These are phyloP conservation scores for Xylaria sp. DNA, from an alignment of 2,329 filamentous ascomycete species.

Conservation along the genomic window DNA sequence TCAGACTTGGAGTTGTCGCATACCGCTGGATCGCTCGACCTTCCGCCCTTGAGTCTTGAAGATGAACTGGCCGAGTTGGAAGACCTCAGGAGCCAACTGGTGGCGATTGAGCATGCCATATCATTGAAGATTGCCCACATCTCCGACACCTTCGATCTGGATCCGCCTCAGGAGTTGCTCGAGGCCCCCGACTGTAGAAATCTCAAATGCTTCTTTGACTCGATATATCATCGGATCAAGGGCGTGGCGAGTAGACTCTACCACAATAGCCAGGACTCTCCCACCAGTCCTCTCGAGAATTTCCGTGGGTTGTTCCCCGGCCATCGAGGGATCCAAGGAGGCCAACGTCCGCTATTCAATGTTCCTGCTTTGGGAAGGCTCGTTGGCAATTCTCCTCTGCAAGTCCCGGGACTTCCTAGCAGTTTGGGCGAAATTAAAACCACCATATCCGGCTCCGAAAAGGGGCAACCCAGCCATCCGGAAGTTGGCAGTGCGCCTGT, in stretches of 20 bases:
- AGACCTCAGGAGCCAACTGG: constrained; percentile 38
- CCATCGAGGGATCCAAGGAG: constrained; percentile 17
- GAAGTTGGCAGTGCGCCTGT: constrained; percentile 8
- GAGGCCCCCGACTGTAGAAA: constrained; percentile 36
- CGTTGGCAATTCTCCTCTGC: neutral
- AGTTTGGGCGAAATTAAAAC: neutral
- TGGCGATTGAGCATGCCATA: constrained; percentile 40
- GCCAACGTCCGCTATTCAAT: constrained; percentile 21
- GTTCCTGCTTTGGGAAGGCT: neutral
- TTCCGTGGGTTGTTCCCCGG: constrained; percentile 25
- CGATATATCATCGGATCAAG: constrained; percentile 37
- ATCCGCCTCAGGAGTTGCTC: constrained; percentile 22
- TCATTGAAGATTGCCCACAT: constrained; percentile 39
- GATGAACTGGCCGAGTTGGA: constrained; percentile 42
- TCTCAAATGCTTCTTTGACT: constrained; percentile 40
- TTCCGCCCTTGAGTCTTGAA: constrained; percentile 30
- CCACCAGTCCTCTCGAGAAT: constrained; percentile 13
- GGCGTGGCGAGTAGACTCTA: constrained; percentile 34
- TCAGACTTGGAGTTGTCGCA: constrained; percentile 24
- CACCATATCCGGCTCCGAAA: neutral
- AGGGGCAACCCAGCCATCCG: neutral
- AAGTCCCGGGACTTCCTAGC: neutral
- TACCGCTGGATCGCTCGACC: constrained; percentile 14
- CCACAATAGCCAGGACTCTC: constrained; percentile 9
- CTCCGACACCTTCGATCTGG: constrained; percentile 33